Conservation (phyloP, 805 yeast genomes). For the Wickerhamomyces queroliae region DNA sequence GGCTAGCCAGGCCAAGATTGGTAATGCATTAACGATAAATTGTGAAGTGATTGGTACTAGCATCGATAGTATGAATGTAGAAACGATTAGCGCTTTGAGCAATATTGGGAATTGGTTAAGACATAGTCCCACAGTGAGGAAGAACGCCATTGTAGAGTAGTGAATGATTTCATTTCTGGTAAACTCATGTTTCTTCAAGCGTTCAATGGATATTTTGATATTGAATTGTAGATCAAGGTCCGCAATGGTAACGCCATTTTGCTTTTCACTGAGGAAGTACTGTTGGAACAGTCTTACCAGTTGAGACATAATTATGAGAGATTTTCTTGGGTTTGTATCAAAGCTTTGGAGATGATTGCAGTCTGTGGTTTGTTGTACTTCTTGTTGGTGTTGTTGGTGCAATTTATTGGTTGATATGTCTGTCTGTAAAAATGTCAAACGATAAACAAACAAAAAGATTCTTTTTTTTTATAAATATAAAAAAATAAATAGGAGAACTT, state of each 20-base stretch:
- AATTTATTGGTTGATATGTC: too few relatives aligned
- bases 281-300: conserved; percentile 35
- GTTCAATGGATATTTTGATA: conserved; percentile 34
- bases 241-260: conserved; percentile 41
- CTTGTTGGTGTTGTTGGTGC: background rate
- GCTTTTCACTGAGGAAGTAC: conserved; percentile 50
- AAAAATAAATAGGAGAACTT: background rate
- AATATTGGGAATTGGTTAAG: conserved; percentile 51
- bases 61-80: conserved; percentile 39
- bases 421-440: too few relatives aligned
- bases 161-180: conserved; percentile 43
- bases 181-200: conserved; percentile 37
- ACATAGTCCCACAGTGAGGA: conserved; percentile 53
- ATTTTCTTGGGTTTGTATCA: too few relatives aligned
- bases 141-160: conserved; percentile 42
- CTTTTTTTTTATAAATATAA: background rate
- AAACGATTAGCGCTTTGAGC: conserved; percentile 23
- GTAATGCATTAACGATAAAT: conserved; percentile 77
- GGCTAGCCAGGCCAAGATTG: conserved; percentile 81
- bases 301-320: conserved; percentile 8
- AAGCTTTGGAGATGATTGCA: background rate
- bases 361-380: background rate
- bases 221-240: conserved; percentile 45
- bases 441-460: too few relatives aligned
- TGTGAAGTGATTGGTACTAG: conserved; percentile 77